phyloP scores from a whole-genome alignment of 169 alveolate genomes.

The Cryptosporidium xiaoi region DNA sequence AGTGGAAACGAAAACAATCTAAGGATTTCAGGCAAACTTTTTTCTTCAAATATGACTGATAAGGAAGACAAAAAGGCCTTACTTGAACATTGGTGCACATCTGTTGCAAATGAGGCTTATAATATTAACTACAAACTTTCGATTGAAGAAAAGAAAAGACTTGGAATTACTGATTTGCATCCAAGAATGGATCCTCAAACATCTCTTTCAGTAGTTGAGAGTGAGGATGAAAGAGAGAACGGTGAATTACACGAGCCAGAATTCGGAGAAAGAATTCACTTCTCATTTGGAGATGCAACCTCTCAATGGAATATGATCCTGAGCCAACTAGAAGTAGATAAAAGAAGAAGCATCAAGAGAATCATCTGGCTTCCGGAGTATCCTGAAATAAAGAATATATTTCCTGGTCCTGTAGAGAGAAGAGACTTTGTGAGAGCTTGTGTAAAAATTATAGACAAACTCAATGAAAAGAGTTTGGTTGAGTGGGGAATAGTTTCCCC shows the following conservation, averaged over 20 bases:
- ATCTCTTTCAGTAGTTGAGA: slow-evolving; percentile 38
- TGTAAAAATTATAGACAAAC: slow-evolving; percentile 6
- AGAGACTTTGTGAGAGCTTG: slow-evolving; percentile 56
- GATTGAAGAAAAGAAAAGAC: slow-evolving; percentile 16
- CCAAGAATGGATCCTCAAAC: slow-evolving; percentile 68
- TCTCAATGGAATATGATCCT: slow-evolving; percentile 61
- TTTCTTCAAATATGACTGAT: slow-evolving; percentile 3
- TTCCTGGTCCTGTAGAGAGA: slow-evolving; percentile 67
- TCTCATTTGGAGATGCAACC: slow-evolving; percentile 47
- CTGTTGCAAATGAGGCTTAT: slow-evolving; percentile 62
- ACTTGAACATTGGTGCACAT: slow-evolving; percentile 68
- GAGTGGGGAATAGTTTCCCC: slow-evolving; percentile 73
- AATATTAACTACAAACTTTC: slow-evolving; percentile 36
- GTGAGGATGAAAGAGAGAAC: neutral
- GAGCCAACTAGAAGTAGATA: slow-evolving; percentile 50
- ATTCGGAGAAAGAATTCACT: slow-evolving; percentile 3
- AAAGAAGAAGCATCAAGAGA: slow-evolving; percentile 35
- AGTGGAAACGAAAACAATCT: slow-evolving; percentile 41
- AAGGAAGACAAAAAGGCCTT: slow-evolving; percentile 24
- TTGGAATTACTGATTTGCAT: slow-evolving; percentile 17
- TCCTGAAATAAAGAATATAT: slow-evolving; percentile 27
- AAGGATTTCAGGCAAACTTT: slow-evolving; percentile 49
- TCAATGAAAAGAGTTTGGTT: slow-evolving; percentile 32
- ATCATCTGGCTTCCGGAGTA: slow-evolving; percentile 67
- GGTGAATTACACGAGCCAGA: neutral